Evolutionary conservation across 805 yeast genomes (phyloP), one percentile per base, ranked within the genome.

Genomic region (Groenewaldozyma salmanticensis): DNA sequence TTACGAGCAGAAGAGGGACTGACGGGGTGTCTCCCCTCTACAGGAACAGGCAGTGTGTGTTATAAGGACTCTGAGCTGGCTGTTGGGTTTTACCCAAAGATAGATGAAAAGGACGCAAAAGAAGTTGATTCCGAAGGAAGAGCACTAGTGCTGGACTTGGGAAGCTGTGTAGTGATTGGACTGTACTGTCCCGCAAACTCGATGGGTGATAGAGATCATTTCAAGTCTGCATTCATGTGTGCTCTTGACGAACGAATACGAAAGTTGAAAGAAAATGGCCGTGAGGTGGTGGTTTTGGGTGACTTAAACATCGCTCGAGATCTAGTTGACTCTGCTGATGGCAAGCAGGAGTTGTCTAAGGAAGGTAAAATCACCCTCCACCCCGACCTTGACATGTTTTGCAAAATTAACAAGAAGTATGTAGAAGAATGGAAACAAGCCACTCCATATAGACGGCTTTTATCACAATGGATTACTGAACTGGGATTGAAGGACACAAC

Each of bases 171-270:
- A 1, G 74, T 78, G 1, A 70, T 67, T 46, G 72, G 76, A 40
- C 53, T 76, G 1, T 90, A 90, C 54, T 90, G 96, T 56, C 97
- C 97, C 0, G 97, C 97, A 1, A 85, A 86, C 56, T 84, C 96
- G 0, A 67, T 68, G 59, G 74, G 71, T 1, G 63, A 53, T 38
- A 51, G 77, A 11, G 82, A 78, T 48, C 53, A 52, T 9, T 79
- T 67, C 49, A 61, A 94, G 38, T 49, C 75, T 31, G 59, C 65
- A 13, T 90, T 84, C 51, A 62, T 85, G 39, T 64, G 65, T 18
- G 60, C 73, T 1, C 56, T 90, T 37, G 73, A 86, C 39, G 61
- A 70, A 40, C 70, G 98, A 35, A 71, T 83, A 15, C 61, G 72
- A 27, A 70, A 69, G 29, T 64, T 90, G 42, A 59, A 65, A n/a